These are phyloP conservation scores for Malus fusca DNA, from an alignment of 306 rosid genomes.

Conservation along the genomic window DNA sequence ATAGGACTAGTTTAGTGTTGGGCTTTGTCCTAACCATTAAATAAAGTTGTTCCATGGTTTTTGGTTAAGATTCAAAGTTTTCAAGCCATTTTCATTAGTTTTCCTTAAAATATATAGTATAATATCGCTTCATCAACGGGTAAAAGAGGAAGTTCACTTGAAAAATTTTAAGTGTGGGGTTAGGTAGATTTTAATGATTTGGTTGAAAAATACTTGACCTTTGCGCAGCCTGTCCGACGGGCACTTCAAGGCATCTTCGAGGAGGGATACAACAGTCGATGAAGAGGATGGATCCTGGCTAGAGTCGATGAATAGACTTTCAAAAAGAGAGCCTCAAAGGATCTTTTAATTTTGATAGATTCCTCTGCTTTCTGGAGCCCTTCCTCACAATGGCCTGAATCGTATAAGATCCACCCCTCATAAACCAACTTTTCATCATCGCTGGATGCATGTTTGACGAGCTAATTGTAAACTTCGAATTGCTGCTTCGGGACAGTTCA, in stretches of 20 bases:
- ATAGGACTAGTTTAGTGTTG: too few relatives aligned
- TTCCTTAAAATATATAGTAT: too few relatives aligned
- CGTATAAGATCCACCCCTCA: conserved; percentile 91
- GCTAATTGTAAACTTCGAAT: conserved; percentile 88
- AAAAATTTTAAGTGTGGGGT: too few relatives aligned
- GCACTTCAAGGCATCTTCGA: conserved; percentile 86
- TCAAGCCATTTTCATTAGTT: too few relatives aligned
- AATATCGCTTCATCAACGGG: too few relatives aligned
- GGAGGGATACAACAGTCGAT: conserved; percentile 68
- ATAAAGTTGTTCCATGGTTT: too few relatives aligned
- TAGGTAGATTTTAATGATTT: background rate
- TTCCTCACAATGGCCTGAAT: conserved; percentile 84
- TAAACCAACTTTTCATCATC: conserved; percentile 77
- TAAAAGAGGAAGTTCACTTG: too few relatives aligned
- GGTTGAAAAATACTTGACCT: conserved; percentile 53
- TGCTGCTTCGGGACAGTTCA: conserved; percentile 84
- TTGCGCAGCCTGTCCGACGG: conserved; percentile 92
- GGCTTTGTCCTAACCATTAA: too few relatives aligned
- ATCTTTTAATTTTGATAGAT: conserved; percentile 70
- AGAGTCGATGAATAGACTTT: conserved; percentile 92
- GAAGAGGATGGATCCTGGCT: conserved; percentile 64
- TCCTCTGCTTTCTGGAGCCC: conserved; percentile 92
- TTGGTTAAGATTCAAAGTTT: too few relatives aligned
- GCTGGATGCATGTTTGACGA: conserved; percentile 73
- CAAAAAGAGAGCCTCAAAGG: conserved; percentile 85